phyloP scores from a whole-genome alignment of 495 filamentous ascomycete genomes.

The Podospora comata region DNA sequence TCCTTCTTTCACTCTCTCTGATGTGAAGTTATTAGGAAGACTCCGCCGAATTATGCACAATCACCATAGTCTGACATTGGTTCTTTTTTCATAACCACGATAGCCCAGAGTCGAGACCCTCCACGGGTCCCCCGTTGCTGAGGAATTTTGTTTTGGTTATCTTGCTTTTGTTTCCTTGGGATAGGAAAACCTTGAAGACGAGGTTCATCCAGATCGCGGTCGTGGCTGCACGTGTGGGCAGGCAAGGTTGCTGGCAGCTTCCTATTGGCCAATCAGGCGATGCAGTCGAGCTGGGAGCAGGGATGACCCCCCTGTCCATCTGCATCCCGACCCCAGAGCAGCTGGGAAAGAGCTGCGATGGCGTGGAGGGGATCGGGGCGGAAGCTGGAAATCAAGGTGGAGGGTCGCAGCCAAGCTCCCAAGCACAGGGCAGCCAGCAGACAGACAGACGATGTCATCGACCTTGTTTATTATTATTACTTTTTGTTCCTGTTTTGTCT shows the following conservation, averaged over 20 bases:
- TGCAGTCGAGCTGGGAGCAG: not conserved
- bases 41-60: not conserved
- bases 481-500: not conserved
- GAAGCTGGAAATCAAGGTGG: conserved; percentile 14
- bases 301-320: conserved; percentile 14
- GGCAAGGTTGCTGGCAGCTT: conserved; percentile 14
- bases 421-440: not conserved
- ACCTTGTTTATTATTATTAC: not conserved
- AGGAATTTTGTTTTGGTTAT: not conserved
- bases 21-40: not conserved
- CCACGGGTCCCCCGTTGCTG: not conserved
- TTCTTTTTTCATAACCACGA: not conserved
- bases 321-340: conserved; percentile 23
- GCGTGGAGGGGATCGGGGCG: not conserved
- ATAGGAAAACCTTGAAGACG: not conserved
- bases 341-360: conserved; percentile 18
- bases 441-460: not conserved
- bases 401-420: conserved; percentile 7
- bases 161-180: not conserved
- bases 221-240: not conserved
- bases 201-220: conserved; percentile 9
- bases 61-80: not conserved
- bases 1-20: not conserved
- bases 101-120: not conserved
- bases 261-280: conserved; percentile 25